phyloP scores from a whole-genome alignment of 2,329 filamentous ascomycete species.

The Diplocarpon mali region DNA sequence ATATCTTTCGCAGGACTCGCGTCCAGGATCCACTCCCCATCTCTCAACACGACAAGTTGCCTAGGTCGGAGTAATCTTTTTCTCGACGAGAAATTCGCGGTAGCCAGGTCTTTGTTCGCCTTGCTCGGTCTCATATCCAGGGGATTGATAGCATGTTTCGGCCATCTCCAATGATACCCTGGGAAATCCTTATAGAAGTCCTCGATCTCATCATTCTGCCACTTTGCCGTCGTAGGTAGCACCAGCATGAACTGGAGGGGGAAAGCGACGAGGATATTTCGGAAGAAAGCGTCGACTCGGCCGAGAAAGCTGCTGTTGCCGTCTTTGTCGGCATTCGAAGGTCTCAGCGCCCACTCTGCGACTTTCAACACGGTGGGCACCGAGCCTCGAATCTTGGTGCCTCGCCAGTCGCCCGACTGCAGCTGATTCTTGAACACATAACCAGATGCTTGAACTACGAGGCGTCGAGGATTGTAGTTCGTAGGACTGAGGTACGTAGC shows the following conservation, averaged over 20 bases:
- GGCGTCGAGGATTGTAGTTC: constrained; percentile 14
- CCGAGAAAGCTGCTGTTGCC: constrained; percentile 7
- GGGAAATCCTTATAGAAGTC: constrained; percentile 19
- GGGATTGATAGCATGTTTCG: constrained; percentile 21
- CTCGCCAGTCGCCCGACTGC: constrained; percentile 17
- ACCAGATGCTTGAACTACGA: constrained; percentile 18
- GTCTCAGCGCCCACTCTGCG: constrained; percentile 15
- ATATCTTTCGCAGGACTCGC: background rate
- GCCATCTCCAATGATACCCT: constrained; percentile 21
- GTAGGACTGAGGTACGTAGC: constrained; percentile 23
- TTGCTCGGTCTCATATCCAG: constrained; percentile 15
- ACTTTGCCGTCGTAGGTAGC: constrained; percentile 10
- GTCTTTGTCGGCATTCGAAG: constrained; percentile 9
- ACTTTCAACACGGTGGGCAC: constrained; percentile 17
- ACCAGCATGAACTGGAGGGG: constrained; percentile 19
- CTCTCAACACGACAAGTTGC: background rate
- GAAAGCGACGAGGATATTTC: constrained; percentile 15
- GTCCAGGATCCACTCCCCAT: constrained; percentile 3
- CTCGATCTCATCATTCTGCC: constrained; percentile 13
- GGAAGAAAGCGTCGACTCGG: constrained; percentile 4
- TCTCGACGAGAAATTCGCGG: background rate
- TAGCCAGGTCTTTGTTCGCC: background rate
- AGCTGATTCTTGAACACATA: constrained; percentile 10
- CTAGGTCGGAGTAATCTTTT: background rate
- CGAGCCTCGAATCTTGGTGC: constrained; percentile 15